Percentiles rank a stretch among this genome's conserved stretches.
These are phyloP conservation scores for Telfairia occidentalis DNA, from an alignment of 331 rosid species.

Conservation along the genomic window DNA sequence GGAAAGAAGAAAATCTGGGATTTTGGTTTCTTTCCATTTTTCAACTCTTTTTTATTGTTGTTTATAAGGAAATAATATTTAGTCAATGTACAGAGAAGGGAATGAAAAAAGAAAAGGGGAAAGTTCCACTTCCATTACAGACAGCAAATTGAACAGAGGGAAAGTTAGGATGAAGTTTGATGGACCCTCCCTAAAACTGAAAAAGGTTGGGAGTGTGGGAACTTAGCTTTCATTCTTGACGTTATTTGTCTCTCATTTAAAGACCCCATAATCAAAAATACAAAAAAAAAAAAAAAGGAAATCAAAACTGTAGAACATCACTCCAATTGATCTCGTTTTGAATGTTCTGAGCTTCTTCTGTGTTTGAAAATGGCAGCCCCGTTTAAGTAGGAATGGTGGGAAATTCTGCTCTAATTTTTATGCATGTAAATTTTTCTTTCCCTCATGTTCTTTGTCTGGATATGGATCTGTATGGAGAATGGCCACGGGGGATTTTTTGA, in stretches of 20 bases:
- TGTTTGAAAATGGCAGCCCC: not conserved
- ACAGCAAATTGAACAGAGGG: not conserved
- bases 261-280: not conserved
- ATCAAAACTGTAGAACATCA: not conserved
- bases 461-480: not conserved
- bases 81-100: slow-evolving; percentile 5
- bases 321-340: not conserved
- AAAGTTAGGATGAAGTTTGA: not conserved
- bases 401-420: not conserved
- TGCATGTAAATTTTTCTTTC: not conserved
- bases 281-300: not conserved
- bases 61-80: slow-evolving; percentile 6
- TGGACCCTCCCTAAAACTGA: not conserved
- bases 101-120: not conserved
- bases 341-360: not conserved
- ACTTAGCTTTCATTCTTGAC: not conserved
- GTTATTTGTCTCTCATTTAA: not conserved
- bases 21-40: not conserved
- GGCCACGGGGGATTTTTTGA: not conserved
- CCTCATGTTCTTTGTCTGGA: not conserved
- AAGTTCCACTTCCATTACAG: not conserved
- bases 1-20: not conserved
- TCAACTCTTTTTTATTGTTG: not conserved
- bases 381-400: not conserved
- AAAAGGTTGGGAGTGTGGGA: not conserved